phyloP scores from a whole-genome alignment of 2,329 filamentous ascomycete genomes.

The Fonsecaea erecta region DNA sequence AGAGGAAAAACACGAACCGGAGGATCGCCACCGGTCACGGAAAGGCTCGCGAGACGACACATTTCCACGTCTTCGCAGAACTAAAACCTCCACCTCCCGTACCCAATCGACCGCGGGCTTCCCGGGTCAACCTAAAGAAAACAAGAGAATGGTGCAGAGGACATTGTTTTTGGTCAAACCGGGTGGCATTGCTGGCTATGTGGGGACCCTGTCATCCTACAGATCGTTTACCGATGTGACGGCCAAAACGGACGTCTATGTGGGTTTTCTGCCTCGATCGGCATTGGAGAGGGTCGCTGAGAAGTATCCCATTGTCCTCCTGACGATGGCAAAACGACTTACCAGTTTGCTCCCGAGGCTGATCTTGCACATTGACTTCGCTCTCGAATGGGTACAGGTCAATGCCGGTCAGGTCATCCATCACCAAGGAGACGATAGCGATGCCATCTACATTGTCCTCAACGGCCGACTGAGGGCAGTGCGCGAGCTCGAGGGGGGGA shows the following conservation, averaged over 20 bases:
- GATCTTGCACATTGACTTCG: conserved; percentile 96
- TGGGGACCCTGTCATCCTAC: conserved; percentile 92
- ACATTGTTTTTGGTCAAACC: conserved; percentile 92
- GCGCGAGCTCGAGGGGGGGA: conserved; percentile 77
- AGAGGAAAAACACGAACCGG: conserved; percentile 35
- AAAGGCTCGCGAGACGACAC: conserved; percentile 41
- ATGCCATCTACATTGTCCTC: conserved; percentile 96
- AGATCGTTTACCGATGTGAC: conserved; percentile 95
- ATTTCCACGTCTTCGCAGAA: conserved; percentile 53
- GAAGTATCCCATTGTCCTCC: conserved; percentile 83
- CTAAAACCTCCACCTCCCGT: conserved; percentile 50
- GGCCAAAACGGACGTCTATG: conserved; percentile 97
- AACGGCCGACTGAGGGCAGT: conserved; percentile 89
- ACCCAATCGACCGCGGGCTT: conserved; percentile 37
- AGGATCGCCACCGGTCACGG: neutral
- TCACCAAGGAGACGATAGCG: conserved; percentile 91
- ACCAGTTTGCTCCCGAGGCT: conserved; percentile 86
- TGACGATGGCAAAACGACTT: conserved; percentile 94
- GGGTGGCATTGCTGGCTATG: conserved; percentile 89
- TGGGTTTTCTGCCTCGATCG: conserved; percentile 85
- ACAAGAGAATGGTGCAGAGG: conserved; percentile 58
- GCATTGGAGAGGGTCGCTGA: conserved; percentile 92
- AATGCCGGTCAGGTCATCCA: conserved; percentile 94
- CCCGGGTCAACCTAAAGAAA: conserved; percentile 40
- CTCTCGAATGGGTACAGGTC: conserved; percentile 96